Evolutionary conservation across 176 grass and related monocot genomes (phyloP).

Genomic region (Eragrostis curvula): DNA sequence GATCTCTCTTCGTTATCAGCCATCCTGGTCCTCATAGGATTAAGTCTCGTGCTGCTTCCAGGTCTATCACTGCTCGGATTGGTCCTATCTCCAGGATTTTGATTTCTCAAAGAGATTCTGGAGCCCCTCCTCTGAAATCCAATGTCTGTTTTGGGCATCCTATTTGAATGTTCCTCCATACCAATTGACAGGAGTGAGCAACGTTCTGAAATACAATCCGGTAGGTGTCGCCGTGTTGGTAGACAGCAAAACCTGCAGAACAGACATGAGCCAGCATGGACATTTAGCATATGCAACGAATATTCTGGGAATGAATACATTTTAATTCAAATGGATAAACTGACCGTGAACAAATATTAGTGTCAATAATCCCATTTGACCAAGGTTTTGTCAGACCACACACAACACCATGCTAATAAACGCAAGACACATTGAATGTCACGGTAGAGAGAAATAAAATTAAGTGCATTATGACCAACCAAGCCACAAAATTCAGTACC

Average conservation of each 20-base stretch:
- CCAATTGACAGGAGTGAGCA: not conserved
- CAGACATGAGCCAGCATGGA: constrained; percentile 2
- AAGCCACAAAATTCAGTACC: not conserved
- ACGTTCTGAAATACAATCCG: not conserved
- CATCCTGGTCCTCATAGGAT: constrained; percentile 32
- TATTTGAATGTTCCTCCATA: constrained; percentile 57
- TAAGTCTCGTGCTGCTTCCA: constrained; percentile 37
- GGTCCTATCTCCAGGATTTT: constrained; percentile 35
- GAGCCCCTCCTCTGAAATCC: constrained; percentile 45
- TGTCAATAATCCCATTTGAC: not conserved
- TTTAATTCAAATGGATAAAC: not conserved
- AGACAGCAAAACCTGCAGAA: constrained; percentile 19
- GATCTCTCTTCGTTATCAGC: constrained; percentile 47
- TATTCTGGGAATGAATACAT: not conserved
- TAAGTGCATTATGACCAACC: not conserved
- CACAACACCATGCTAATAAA: not conserved
- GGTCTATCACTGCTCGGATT: constrained; percentile 14
- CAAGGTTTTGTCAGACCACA: not conserved
- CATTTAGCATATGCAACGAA: not conserved
- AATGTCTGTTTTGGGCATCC: constrained; percentile 41
- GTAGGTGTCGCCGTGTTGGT: not conserved
- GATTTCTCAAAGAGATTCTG: constrained; percentile 36
- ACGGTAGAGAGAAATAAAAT: not conserved
- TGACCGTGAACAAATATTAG: not conserved
- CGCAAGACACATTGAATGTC: not conserved